phyloP scores from a whole-genome alignment of 306 rosid species.

The Inga laurina region DNA sequence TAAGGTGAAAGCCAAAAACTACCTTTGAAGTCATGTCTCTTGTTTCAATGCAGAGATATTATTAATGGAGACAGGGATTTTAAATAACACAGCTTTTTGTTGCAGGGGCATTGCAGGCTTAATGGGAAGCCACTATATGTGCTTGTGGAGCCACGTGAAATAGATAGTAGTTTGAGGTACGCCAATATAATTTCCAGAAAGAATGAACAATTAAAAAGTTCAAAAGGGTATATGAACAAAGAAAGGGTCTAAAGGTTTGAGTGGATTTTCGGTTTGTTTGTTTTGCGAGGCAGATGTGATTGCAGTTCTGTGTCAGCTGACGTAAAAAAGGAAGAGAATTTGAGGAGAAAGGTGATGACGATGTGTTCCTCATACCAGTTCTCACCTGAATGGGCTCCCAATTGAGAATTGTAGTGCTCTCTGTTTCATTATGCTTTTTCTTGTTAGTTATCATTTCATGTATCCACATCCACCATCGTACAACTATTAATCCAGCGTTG shows the following conservation, averaged over 20 bases:
- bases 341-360: constrained; percentile 29
- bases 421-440: not conserved
- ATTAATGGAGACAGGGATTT: not conserved
- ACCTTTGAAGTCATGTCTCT: not conserved
- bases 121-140: constrained; percentile 75
- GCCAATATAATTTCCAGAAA: not conserved
- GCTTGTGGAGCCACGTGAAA: constrained; percentile 73
- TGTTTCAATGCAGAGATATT: not conserved
- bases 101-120: constrained; percentile 69
- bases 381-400: constrained; percentile 24
- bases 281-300: constrained; percentile 15
- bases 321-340: constrained; percentile 34
- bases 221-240: not conserved
- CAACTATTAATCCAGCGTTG: constrained; percentile 19
- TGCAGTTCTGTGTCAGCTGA: constrained; percentile 39
- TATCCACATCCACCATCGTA: constrained; percentile 27
- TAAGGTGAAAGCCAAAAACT: constrained; percentile 57
- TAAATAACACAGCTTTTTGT: not conserved
- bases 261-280: not conserved
- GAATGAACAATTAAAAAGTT: not conserved
- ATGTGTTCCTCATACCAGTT: constrained; percentile 4
- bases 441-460: constrained; percentile 28
- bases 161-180: constrained; percentile 49
- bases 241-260: not conserved
- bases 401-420: constrained; percentile 12